Conservation (phyloP, 805 yeast genomes). For the Zygoascus flipseniorum region DNA sequence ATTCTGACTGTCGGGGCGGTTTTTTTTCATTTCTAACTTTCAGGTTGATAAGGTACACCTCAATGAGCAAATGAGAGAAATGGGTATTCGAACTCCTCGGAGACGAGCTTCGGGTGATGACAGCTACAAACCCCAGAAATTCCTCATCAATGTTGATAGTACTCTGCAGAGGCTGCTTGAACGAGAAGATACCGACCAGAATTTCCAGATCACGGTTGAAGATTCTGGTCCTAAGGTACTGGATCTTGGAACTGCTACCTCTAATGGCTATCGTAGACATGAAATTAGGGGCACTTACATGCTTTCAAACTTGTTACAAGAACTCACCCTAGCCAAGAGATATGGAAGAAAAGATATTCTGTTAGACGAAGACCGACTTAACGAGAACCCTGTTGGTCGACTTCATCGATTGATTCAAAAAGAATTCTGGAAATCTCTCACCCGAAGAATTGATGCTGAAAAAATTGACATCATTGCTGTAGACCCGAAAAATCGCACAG, state of each 20-base stretch:
- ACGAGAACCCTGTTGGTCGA: slow-evolving; percentile 80
- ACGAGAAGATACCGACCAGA: slow-evolving; percentile 77
- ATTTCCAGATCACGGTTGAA: slow-evolving; percentile 78
- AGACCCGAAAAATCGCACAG: slow-evolving; percentile 67
- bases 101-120: slow-evolving; percentile 35
- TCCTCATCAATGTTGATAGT: slow-evolving; percentile 67
- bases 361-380: slow-evolving; percentile 73
- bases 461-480: slow-evolving; percentile 61
- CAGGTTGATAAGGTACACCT: not conserved
- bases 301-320: slow-evolving; percentile 81
- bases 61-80: not conserved
- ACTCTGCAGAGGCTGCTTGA: slow-evolving; percentile 61
- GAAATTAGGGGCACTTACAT: slow-evolving; percentile 83
- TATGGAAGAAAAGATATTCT: slow-evolving; percentile 71
- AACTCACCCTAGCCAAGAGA: slow-evolving; percentile 75
- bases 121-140: slow-evolving; percentile 34
- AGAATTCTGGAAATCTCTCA: slow-evolving; percentile 73
- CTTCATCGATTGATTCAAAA: slow-evolving; percentile 63
- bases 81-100: slow-evolving; percentile 1
- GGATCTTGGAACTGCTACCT: slow-evolving; percentile 72
- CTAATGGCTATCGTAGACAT: slow-evolving; percentile 66
- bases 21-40: not conserved
- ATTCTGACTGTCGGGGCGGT: too few relatives aligned
- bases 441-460: slow-evolving; percentile 57
- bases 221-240: slow-evolving; percentile 81